phyloP scores from a whole-genome alignment of 2,329 filamentous ascomycete genomes.

The Thelonectria rubi region DNA sequence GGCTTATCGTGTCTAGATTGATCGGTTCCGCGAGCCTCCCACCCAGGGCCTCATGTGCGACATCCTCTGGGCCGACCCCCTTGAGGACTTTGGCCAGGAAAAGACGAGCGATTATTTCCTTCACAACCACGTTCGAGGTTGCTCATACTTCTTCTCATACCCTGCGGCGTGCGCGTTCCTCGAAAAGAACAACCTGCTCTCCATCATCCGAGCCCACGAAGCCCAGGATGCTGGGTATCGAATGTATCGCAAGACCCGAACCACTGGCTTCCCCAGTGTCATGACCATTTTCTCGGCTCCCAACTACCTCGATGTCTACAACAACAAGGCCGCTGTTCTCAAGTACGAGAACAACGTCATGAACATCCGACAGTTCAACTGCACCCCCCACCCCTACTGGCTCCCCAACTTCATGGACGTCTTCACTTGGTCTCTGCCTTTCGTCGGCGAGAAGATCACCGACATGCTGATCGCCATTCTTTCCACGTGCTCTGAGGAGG shows the following conservation, averaged over 20 bases:
- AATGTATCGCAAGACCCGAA: slow-evolving; percentile 99
- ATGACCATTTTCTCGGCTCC: slow-evolving; percentile 99
- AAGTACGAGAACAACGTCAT: slow-evolving; percentile 99
- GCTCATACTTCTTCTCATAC: slow-evolving; percentile 99
- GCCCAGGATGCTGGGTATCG: slow-evolving; percentile 98
- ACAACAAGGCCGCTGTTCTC: slow-evolving; percentile 98
- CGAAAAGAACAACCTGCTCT: slow-evolving; percentile 98
- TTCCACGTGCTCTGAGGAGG: slow-evolving; percentile 98
- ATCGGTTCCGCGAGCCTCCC: slow-evolving; percentile 96
- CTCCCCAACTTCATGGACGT: slow-evolving; percentile 99
- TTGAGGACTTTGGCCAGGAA: slow-evolving; percentile 98
- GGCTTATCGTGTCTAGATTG: slow-evolving; percentile 68
- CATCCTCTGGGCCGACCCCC: slow-evolving; percentile 96
- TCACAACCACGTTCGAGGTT: slow-evolving; percentile 97
- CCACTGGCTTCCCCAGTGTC: slow-evolving; percentile 97
- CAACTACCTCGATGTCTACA: slow-evolving; percentile 99
- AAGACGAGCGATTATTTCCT: slow-evolving; percentile 98
- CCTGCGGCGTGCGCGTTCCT: slow-evolving; percentile 96
- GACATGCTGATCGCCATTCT: slow-evolving; percentile 99
- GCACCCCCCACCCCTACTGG: slow-evolving; percentile 99
- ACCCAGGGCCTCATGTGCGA: slow-evolving; percentile 99
- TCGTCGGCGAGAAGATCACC: slow-evolving; percentile 98
- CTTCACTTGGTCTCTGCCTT: slow-evolving; percentile 99
- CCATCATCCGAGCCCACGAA: slow-evolving; percentile 96
- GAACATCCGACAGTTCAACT: slow-evolving; percentile 99